These are phyloP conservation scores for Calonectria pauciramosa DNA, from an alignment of 2,329 filamentous ascomycete species.

Conservation along the genomic window DNA sequence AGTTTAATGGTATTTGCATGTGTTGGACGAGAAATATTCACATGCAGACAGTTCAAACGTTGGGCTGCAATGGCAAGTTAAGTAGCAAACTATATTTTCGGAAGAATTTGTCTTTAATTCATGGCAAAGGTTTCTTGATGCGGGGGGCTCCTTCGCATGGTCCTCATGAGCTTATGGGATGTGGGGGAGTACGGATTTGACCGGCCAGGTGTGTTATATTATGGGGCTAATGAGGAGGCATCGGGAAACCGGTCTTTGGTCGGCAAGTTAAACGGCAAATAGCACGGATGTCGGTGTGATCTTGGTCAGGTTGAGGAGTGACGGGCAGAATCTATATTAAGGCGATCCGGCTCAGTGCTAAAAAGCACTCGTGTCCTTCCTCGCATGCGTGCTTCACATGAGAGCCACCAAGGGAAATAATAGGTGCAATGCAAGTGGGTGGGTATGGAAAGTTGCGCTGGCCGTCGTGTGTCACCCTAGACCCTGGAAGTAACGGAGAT, in stretches of 20 bases:
- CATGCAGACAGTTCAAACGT: background rate
- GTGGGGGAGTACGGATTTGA: conserved; percentile 9
- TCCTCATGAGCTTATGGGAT: conserved; percentile 1
- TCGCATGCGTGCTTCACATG: background rate
- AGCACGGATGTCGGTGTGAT: background rate
- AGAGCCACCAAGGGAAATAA: background rate
- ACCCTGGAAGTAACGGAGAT: background rate
- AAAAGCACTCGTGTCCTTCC: background rate
- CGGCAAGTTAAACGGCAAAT: conserved; percentile 24
- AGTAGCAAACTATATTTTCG: background rate
- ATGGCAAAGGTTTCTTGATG: background rate
- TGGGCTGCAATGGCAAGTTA: background rate
- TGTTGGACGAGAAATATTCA: background rate
- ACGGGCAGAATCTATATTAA: background rate
- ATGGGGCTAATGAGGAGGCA: conserved; percentile 2
- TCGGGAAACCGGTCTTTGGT: background rate
- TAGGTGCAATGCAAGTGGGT: background rate
- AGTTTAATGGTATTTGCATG: background rate
- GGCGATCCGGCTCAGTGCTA: background rate
- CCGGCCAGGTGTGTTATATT: background rate
- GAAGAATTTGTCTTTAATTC: background rate
- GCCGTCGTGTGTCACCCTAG: background rate
- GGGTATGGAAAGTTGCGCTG: background rate
- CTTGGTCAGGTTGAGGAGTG: background rate
- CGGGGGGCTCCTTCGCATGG: conserved; percentile 6